Evolutionary conservation across 225 moss, liverwort and hornwort genomes (phyloP).

Genomic region (Lunularia cruciata): DNA sequence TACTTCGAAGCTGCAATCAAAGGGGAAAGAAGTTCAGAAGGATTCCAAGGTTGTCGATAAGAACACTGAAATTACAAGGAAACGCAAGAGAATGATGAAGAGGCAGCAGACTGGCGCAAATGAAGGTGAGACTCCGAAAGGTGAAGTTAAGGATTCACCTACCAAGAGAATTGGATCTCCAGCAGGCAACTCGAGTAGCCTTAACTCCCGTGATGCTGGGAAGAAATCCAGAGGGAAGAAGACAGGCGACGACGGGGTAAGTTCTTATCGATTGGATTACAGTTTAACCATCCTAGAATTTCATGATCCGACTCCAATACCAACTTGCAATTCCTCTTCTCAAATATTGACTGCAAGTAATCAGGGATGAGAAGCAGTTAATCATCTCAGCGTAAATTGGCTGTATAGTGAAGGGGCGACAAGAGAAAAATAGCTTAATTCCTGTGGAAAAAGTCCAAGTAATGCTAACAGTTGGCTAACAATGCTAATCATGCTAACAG

Average conservation of each 20-base stretch:
- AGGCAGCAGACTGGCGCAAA: constrained; percentile 22
- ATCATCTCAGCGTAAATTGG: too few relatives aligned
- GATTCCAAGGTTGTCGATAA: constrained; percentile 42
- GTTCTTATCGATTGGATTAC: too few relatives aligned
- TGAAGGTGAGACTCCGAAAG: constrained; percentile 15
- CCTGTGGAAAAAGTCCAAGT: too few relatives aligned
- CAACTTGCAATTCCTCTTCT: too few relatives aligned
- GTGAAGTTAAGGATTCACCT: constrained; percentile 29
- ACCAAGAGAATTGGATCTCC: constrained; percentile 39
- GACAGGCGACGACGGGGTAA: constrained; percentile 97
- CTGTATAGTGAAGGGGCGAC: too few relatives aligned
- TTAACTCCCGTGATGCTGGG: constrained; percentile 45
- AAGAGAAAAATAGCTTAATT: neutral
- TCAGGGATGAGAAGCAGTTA: too few relatives aligned
- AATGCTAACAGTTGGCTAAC: too few relatives aligned
- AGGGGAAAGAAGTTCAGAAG: constrained; percentile 42
- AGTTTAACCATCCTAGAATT: too few relatives aligned
- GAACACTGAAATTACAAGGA: constrained; percentile 23
- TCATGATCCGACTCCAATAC: too few relatives aligned
- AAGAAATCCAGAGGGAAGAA: constrained; percentile 64
- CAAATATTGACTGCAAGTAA: too few relatives aligned
- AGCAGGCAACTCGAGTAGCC: constrained; percentile 56
- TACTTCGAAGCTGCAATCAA: constrained; percentile 37
- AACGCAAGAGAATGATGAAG: constrained; percentile 42
- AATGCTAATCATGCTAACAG: too few relatives aligned